Base-by-base conservation (phyloP, 2,329 filamentous ascomycete species). In the Paecilomyces variotii region DNA sequence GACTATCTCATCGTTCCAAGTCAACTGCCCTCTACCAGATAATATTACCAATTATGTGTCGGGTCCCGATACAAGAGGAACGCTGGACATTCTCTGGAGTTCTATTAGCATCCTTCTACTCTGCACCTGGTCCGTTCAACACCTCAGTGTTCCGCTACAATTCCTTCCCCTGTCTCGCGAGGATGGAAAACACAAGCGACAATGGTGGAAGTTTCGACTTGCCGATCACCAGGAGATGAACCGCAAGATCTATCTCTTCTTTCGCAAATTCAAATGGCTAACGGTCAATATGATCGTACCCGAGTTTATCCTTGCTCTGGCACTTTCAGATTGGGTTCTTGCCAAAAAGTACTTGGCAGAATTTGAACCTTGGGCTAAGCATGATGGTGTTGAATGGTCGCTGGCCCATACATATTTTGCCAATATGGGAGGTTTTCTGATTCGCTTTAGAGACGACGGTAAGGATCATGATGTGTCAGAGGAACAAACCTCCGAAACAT, bases 91-190 rank as follows among this genome's bases (percentile, higher is more conserved):
- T 28, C 26, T 67, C 24, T 67, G 64, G 62, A 53, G 58, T 27
- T 67, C 60, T 53, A 35, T 67, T 5, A 60, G 62, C 30, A 60
- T 62, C 7, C 57, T 67, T 25, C 39, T 66, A 11, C 57, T 62
- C 5, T 68, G 65, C 55, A 65, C 63, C 9, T 66, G 63, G 65
- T 62, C 62, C 9, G 52, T 65, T n/a, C 61, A 63, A 12, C 58
- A 65, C 55, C 64, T 64, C 34, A 67, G 64, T 50, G 55, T 68
- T 45, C 66, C 64, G 14, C 35, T 19, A 19, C 35, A 45, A 19
- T 45, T 45, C 35, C n/a, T n/a, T 19, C 35, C 35, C 1, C 3
- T 45, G n/a, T 2, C 35, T 45, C 14, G 35, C 35, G n/a, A 45
- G 3, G 30, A 32, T 32, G 11, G 30, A 10, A 45, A n/a, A 45